These are phyloP conservation scores for Moricandia moricandioides DNA, from an alignment of 345 rosid species.

Conservation along the genomic window DNA sequence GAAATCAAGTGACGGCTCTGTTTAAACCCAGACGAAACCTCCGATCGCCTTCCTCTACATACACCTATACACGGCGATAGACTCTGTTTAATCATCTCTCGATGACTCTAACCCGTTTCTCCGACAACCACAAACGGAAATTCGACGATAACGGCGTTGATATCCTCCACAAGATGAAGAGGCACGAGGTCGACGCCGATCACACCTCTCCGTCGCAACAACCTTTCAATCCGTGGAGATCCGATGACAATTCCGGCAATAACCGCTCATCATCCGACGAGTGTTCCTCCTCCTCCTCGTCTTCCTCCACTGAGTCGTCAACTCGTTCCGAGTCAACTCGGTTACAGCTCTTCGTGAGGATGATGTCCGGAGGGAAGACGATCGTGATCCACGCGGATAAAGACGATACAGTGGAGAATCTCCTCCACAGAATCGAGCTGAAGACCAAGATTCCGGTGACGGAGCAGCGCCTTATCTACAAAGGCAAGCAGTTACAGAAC, in stretches of 20 bases:
- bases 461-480: constrained; percentile 66
- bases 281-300: constrained; percentile 23
- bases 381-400: constrained; percentile 63
- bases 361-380: constrained; percentile 66
- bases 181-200: constrained; percentile 49
- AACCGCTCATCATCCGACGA: not conserved
- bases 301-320: constrained; percentile 14
- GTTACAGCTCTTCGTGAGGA: constrained; percentile 71
- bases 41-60: not conserved
- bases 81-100: not conserved
- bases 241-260: not conserved
- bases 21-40: not conserved
- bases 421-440: constrained; percentile 49
- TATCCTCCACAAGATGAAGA: constrained; percentile 55
- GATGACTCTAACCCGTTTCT: not conserved
- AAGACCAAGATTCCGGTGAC: constrained; percentile 61
- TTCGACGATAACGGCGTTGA: constrained; percentile 56
- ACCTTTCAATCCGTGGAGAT: not conserved
- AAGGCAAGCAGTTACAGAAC: constrained; percentile 76
- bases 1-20: not conserved
- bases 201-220: constrained; percentile 14
- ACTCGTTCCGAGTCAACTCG: constrained; percentile 34
- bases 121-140: constrained; percentile 57
- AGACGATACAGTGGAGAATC: constrained; percentile 55
- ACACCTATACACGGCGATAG: not conserved